Conservation (phyloP, 495 filamentous ascomycete species). For the Penicillium antarcticum region DNA sequence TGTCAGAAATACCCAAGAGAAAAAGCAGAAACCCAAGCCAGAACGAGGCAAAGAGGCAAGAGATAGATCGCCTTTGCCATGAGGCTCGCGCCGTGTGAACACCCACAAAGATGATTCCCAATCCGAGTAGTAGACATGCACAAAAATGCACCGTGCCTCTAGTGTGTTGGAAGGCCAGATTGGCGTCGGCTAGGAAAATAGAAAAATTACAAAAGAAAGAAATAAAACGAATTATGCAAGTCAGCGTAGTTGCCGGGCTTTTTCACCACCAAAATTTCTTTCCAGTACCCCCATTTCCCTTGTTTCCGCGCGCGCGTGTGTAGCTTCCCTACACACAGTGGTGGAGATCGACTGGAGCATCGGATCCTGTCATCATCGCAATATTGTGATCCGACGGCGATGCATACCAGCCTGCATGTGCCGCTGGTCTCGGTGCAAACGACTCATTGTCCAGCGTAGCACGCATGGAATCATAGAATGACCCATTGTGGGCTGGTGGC, state of each 20-base stretch:
- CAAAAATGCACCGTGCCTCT: constrained; percentile 9
- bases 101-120: constrained; percentile 1
- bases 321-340: constrained; percentile 12
- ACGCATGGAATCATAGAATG: constrained; percentile 21
- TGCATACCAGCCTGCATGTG: constrained; percentile 18
- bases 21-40: neutral
- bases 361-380: constrained; percentile 13
- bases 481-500: constrained; percentile 15
- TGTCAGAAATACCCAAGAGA: neutral
- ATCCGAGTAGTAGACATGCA: constrained; percentile 5
- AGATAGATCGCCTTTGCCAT: constrained; percentile 2
- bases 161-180: constrained; percentile 9
- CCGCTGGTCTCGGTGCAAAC: constrained; percentile 14
- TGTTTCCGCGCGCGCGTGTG: neutral
- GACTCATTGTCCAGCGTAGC: constrained; percentile 11
- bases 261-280: constrained; percentile 1
- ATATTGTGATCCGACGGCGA: constrained; percentile 4
- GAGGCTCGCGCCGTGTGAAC: constrained; percentile 6
- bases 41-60: neutral
- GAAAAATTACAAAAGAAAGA: constrained; percentile 3
- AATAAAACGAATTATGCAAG: constrained; percentile 7
- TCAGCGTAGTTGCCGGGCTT: neutral
- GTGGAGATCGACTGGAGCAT: constrained; percentile 19
- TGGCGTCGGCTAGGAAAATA: neutral
- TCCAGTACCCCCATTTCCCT: neutral